Conservation (phyloP, 2,329 filamentous ascomycete species). For the Penicillium thymicola region DNA sequence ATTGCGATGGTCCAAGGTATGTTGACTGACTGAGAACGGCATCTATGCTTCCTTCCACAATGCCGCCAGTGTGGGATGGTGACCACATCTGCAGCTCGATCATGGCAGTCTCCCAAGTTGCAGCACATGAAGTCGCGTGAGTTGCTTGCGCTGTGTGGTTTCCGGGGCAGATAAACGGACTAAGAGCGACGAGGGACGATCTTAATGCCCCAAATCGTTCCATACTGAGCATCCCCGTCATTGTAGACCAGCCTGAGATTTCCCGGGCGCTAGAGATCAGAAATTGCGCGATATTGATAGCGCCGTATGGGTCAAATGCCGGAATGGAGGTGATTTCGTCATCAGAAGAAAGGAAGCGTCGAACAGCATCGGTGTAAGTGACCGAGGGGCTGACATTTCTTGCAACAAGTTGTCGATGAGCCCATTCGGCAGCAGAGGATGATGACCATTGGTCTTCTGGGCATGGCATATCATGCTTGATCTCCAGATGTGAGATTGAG, state of each 20-base stretch:
- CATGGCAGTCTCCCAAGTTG: constrained; percentile 45
- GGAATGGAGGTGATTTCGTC: constrained; percentile 28
- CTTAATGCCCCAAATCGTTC: constrained; percentile 38
- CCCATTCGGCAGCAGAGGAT: constrained; percentile 34
- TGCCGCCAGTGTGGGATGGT: constrained; percentile 40
- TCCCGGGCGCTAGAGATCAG: constrained; percentile 43
- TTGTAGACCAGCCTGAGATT: constrained; percentile 45
- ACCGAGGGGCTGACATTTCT: constrained; percentile 27
- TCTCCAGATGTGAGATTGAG: constrained; percentile 39
- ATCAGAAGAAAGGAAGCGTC: constrained; percentile 36
- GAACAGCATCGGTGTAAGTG: constrained; percentile 39
- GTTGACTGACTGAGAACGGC: constrained; percentile 33
- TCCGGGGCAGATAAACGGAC: constrained; percentile 27
- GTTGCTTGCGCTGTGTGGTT: background rate
- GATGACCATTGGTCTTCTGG: constrained; percentile 40
- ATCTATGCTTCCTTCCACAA: constrained; percentile 39
- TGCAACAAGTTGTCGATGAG: constrained; percentile 18
- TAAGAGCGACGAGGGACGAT: constrained; percentile 36
- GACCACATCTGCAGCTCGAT: constrained; percentile 45
- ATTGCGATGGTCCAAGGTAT: constrained; percentile 30
- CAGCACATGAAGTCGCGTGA: constrained; percentile 26
- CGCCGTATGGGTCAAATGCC: constrained; percentile 41
- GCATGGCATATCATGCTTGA: constrained; percentile 46
- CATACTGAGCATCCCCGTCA: constrained; percentile 43
- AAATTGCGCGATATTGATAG: constrained; percentile 44